Conservation (phyloP, 2,329 filamentous ascomycete genomes). For the Cryoendolithus antarcticus region DNA sequence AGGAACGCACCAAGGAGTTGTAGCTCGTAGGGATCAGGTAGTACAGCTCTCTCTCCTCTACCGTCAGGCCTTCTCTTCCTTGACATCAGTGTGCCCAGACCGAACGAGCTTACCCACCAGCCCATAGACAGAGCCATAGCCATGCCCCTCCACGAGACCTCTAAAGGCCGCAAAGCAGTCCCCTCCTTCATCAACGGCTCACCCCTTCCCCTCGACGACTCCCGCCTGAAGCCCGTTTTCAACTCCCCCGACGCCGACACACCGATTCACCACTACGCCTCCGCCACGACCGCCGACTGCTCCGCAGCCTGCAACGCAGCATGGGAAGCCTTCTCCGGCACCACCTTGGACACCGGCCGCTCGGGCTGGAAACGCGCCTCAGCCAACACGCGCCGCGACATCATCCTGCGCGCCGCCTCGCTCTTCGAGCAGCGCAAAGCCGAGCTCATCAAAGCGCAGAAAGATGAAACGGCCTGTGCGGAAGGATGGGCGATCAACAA, state of each 20-base stretch:
- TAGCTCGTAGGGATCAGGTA: too few species aligned
- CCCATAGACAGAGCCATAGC: too few species aligned
- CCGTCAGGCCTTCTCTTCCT: too few species aligned
- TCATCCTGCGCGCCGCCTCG: slow-evolving; percentile 19
- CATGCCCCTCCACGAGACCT: slow-evolving; percentile 11
- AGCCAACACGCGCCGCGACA: slow-evolving; percentile 15
- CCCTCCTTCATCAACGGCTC: slow-evolving; percentile 19
- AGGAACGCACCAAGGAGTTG: too few species aligned
- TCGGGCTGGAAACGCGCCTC: slow-evolving; percentile 18
- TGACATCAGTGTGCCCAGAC: too few species aligned
- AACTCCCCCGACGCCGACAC: slow-evolving; percentile 10
- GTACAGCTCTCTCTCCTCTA: too few species aligned
- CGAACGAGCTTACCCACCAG: too few species aligned
- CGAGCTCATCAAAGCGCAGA: slow-evolving; percentile 16
- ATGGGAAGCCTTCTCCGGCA: slow-evolving; percentile 17
- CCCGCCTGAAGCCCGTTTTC: slow-evolving; percentile 13
- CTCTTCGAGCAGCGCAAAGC: slow-evolving; percentile 16
- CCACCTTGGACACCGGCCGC: slow-evolving; percentile 5
- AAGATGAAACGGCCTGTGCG: slow-evolving; percentile 26
- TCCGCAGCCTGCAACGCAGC: slow-evolving; percentile 16
- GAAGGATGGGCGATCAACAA: slow-evolving; percentile 23
- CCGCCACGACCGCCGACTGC: slow-evolving; percentile 12
- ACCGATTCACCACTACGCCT: slow-evolving; percentile 19
- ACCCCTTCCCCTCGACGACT: slow-evolving; percentile 9
- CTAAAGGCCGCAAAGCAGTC: slow-evolving; percentile 12